Evolutionary conservation across 2,329 filamentous ascomycete genomes (phyloP).

Genomic region (Beauveria medogensis): DNA sequence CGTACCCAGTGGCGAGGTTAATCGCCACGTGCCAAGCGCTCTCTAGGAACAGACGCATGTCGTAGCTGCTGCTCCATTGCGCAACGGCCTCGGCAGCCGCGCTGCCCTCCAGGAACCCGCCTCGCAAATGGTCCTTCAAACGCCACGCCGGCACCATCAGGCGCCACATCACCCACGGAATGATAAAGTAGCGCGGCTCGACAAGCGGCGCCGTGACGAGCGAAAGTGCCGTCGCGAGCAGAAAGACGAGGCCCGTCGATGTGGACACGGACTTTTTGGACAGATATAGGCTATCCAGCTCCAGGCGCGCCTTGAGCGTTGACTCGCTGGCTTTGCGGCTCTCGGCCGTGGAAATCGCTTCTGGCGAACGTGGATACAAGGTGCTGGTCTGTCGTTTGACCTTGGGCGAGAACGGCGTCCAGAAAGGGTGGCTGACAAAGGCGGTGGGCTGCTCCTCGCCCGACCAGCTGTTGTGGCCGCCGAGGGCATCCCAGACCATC

Average conservation of each 20-base stretch:
- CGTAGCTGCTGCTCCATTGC: constrained; percentile 20
- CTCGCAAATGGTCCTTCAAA: background rate
- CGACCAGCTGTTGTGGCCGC: constrained; percentile 28
- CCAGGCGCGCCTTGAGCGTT: constrained; percentile 16
- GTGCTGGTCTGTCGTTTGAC: background rate
- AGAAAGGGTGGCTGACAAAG: constrained; percentile 24
- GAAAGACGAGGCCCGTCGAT: constrained; percentile 47
- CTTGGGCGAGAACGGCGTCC: constrained; percentile 9
- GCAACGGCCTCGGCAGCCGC: background rate
- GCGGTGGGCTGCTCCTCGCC: constrained; percentile 7
- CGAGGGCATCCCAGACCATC: constrained; percentile 57
- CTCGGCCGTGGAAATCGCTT: background rate
- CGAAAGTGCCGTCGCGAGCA: constrained; percentile 66
- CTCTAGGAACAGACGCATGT: constrained; percentile 49
- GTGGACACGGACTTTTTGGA: constrained; percentile 30
- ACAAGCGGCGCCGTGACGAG: constrained; percentile 85
- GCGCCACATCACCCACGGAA: constrained; percentile 91
- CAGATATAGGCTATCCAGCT: constrained; percentile 19
- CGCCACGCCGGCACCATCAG: constrained; percentile 59
- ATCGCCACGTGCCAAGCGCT: constrained; percentile 61
- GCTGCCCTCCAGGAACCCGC: constrained; percentile 1
- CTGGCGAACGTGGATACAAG: constrained; percentile 8
- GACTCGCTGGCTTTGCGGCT: background rate
- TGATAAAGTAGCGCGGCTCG: constrained; percentile 91
- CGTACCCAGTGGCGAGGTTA: constrained; percentile 58